Evolutionary conservation across 495 filamentous ascomycete genomes (phyloP).

Genomic region (Paragyromitra xinjiangensis): DNA sequence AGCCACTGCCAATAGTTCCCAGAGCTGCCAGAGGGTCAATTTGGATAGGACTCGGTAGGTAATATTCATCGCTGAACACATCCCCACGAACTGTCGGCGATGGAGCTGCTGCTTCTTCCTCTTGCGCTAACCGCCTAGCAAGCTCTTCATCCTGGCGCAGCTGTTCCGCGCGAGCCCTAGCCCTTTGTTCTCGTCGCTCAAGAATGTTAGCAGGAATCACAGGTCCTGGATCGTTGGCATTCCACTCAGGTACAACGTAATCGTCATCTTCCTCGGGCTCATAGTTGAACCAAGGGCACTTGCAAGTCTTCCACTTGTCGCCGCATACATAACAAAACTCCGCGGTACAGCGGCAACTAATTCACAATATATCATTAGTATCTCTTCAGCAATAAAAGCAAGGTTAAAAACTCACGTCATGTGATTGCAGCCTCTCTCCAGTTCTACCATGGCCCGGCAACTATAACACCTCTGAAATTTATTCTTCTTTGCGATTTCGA

Average conservation of each 20-base stretch:
- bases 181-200: constrained; percentile 48
- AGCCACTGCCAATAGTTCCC: constrained; percentile 50
- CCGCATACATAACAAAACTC: constrained; percentile 87
- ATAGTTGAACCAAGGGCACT: constrained; percentile 82
- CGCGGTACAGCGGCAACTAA: constrained; percentile 70
- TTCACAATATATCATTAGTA: constrained; percentile 17
- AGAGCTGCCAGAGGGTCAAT: constrained; percentile 52
- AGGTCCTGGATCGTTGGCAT: constrained; percentile 37
- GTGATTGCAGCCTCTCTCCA: constrained; percentile 83
- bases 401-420: constrained; percentile 71
- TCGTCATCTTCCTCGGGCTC: constrained; percentile 67
- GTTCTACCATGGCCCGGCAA: constrained; percentile 78
- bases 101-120: constrained; percentile 40
- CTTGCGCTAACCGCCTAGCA: constrained; percentile 48
- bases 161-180: constrained; percentile 51
- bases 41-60: constrained; percentile 41
- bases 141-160: constrained; percentile 53
- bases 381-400: constrained; percentile 9
- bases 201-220: constrained; percentile 46
- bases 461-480: constrained; percentile 81
- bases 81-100: constrained; percentile 30
- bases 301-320: constrained; percentile 79
- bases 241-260: constrained; percentile 52
- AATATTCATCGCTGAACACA: constrained; percentile 45
- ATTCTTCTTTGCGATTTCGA: constrained; percentile 73